Conservation (phyloP, 1,139 yeast genomes). For the Barnettozyma hawaiiensis region DNA sequence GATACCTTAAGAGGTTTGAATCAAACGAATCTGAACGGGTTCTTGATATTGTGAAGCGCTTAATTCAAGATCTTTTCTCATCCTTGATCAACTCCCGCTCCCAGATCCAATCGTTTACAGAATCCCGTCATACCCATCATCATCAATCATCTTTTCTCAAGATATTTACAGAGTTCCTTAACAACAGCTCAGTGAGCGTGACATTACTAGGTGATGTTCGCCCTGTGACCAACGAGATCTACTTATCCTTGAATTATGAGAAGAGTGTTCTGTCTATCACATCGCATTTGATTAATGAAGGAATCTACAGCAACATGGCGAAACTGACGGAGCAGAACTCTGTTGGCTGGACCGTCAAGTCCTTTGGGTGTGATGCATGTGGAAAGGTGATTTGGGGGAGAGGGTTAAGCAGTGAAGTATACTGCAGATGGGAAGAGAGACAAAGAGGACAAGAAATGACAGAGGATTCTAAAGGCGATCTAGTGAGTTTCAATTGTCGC, state of each 20-base stretch:
- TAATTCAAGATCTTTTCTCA: conserved; percentile 49
- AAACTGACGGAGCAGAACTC: conserved; percentile 36
- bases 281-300: conserved; percentile 48
- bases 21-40: conserved; percentile 14
- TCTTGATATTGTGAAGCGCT: conserved; percentile 35
- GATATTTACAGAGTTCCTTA: conserved; percentile 47
- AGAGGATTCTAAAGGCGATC: conserved; percentile 16
- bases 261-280: conserved; percentile 50
- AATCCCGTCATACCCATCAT: conserved; percentile 11
- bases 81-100: conserved; percentile 40
- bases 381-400: conserved; percentile 62
- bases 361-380: conserved; percentile 61
- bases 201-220: conserved; percentile 57
- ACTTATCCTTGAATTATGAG: conserved; percentile 61
- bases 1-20: conserved; percentile 28
- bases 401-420: conserved; percentile 39
- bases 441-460: conserved; percentile 8
- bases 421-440: conserved; percentile 41
- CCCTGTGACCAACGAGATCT: conserved; percentile 54
- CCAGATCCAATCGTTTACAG: conserved; percentile 27
- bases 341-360: conserved; percentile 56
- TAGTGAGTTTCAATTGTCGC: conserved; percentile 46
- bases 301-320: conserved; percentile 42
- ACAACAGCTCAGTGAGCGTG: conserved; percentile 25
- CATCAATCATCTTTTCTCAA: conserved; percentile 37